Base-by-base conservation (phyloP, 306 rosid genomes). In the Fragaria nilgerrensis region DNA sequence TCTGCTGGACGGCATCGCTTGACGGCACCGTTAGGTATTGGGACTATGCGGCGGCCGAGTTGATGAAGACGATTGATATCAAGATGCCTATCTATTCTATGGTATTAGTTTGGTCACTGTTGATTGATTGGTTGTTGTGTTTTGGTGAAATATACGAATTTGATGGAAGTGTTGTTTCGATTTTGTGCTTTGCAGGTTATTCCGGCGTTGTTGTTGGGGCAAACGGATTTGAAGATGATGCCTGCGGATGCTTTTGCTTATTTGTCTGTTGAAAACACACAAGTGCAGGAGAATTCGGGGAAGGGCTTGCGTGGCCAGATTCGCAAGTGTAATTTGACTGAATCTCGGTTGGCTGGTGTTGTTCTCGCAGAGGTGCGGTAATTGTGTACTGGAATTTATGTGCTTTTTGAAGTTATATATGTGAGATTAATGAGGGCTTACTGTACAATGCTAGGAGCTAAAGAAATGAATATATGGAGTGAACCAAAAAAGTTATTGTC, bases 11-110 rank as follows among this genome's bases (percentile, higher is more conserved):
- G 2, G 70, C 98, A 64, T 91, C 97, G 1, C 75, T 88, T 10
- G 99, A 96, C 48, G 96, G 98, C 10, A 89, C 96, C 72, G 76
- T 96, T 79, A 91, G 97, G 41, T 82, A 87, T 62, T 96, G 99
- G 98, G 93, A 96, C 77, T 96, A 84, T 67, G 84, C 87, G 13
- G 77, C 82, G 14, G 86, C 97, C 1, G 93, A 92, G 85, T 83
- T 85, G 80, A 70, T 90, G 79, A 91, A 88, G 79, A 88, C 69
- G 22, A 8, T 95, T 2, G 80, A 92, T 77, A 50, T 89, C 56
- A 37, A 75, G 27, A 43, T 83, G 7, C 98, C 98, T 3, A 65
- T 96, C 84, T 83, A 69, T 85, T 92, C 94, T 45, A 89, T 92
- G 99, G 98, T 95, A 77, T 9, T 56, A 56, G 15, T 56, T 56